Evolutionary conservation across 768 basidiomycete species (phyloP).

Genomic region (Tubosaeta brunneosetosa): DNA sequence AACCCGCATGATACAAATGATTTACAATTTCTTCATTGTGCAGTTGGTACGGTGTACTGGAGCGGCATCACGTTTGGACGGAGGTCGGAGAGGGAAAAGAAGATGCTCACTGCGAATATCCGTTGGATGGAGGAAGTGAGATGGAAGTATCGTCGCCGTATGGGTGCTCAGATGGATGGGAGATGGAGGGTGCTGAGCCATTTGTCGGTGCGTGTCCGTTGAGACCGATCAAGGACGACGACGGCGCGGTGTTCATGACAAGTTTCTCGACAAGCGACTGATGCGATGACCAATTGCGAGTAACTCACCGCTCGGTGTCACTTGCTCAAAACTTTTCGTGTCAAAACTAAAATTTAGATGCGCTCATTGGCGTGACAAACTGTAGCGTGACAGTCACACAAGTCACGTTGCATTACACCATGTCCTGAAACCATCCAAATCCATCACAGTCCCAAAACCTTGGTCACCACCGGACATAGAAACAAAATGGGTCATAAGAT

Average conservation of each 20-base stretch:
- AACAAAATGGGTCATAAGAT: slow-evolving; percentile 59
- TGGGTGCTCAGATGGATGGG: slow-evolving; percentile 34
- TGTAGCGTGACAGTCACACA: slow-evolving; percentile 19
- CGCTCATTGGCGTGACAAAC: slow-evolving; percentile 17
- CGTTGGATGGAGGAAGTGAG: slow-evolving; percentile 45
- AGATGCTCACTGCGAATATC: slow-evolving; percentile 54
- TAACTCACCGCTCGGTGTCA: neutral
- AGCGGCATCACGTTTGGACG: slow-evolving; percentile 5
- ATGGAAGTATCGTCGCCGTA: slow-evolving; percentile 30
- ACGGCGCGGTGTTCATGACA: slow-evolving; percentile 25
- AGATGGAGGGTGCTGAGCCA: slow-evolving; percentile 39
- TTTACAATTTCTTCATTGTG: slow-evolving; percentile 77
- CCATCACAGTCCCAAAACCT: slow-evolving; percentile 41
- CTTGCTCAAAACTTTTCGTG: slow-evolving; percentile 5
- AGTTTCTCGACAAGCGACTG: slow-evolving; percentile 1
- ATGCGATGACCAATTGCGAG: slow-evolving; percentile 1
- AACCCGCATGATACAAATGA: slow-evolving; percentile 75
- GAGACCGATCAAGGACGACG: slow-evolving; percentile 35
- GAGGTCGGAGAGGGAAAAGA: neutral
- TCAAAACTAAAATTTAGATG: slow-evolving; percentile 13
- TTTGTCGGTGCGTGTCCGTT: slow-evolving; percentile 56
- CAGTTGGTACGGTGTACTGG: slow-evolving; percentile 46
- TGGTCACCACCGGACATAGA: slow-evolving; percentile 36
- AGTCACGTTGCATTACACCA: slow-evolving; percentile 21
- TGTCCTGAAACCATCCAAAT: slow-evolving; percentile 18